phyloP scores from a whole-genome alignment of 2,329 filamentous ascomycete species.

The Paraphaeosphaeria minitans region DNA sequence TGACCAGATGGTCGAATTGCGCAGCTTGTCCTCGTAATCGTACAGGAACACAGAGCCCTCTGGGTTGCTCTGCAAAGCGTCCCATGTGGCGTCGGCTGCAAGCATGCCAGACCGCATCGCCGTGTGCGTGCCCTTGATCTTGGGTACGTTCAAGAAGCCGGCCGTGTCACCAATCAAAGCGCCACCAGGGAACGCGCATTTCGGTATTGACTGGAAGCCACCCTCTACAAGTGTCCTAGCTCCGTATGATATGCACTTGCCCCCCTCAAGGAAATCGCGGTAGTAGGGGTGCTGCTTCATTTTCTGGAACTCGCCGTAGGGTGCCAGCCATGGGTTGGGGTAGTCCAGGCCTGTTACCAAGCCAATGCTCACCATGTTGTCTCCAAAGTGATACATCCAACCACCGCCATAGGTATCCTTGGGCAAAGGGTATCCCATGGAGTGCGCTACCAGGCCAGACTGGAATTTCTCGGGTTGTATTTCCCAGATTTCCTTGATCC shows the following conservation, averaged over 20 bases:
- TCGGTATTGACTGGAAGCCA: constrained; percentile 96
- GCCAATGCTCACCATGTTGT: constrained; percentile 92
- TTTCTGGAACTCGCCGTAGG: constrained; percentile 96
- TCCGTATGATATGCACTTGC: constrained; percentile 96
- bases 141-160: constrained; percentile 95
- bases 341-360: constrained; percentile 95
- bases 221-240: constrained; percentile 91
- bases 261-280: constrained; percentile 83
- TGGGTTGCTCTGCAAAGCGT: constrained; percentile 64
- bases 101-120: constrained; percentile 98
- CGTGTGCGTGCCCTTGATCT: constrained; percentile 98
- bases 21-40: constrained; percentile 88
- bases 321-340: constrained; percentile 92
- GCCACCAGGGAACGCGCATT: constrained; percentile 93
- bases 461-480: constrained; percentile 90
- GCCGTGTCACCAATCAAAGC: constrained; percentile 95
- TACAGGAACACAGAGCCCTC: constrained; percentile 83
- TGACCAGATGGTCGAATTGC: constrained; percentile 87
- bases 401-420: constrained; percentile 92
- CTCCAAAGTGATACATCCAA: constrained; percentile 99
- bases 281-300: constrained; percentile 98
- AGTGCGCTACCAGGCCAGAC: constrained; percentile 83
- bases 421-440: constrained; percentile 89
- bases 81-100: constrained; percentile 87
- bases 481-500: constrained; percentile 98